Evolutionary conservation across 805 yeast genomes (phyloP), one percentile per base, ranked within the genome.

Genomic region (Ogataea nakhonphanomensis): DNA sequence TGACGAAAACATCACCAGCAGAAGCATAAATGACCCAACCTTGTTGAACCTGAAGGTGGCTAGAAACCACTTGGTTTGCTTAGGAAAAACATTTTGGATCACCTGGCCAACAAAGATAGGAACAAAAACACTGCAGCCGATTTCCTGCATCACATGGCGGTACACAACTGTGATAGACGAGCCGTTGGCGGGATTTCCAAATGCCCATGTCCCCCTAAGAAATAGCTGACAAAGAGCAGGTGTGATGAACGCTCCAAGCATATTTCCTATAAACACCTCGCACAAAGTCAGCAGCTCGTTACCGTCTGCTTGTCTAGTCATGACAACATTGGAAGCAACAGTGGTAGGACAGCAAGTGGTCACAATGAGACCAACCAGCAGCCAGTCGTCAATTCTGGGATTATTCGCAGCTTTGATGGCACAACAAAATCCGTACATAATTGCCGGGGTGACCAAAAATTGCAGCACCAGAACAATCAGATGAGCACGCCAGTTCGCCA

Each of bases 261-360:
- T 55, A 56, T 89, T 89, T 2, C 96, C 96, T 25, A 88, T 72
- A 43, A 88, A 78, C 8, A 89, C 96, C 59, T 87, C 95, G 58
- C 93, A 81, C 6, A 87, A 66, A 13, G 95, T 81, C 38, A 88
- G 64, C 12, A 55, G 45, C 49, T 78, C 90, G 61, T 88, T 86
- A 7, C 96, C 96, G 49, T 82, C 79, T 0, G 96, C 95, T 43
- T 75, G 75, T 38, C 79, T 73, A 5, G 96, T 89, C 96, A 89
- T 89, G 22, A 89, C 90, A 22, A 89, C 96, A 58, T 89, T 89
- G 2, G 96, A 87, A 0, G 90, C 78, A 13, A 89, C 95, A 0
- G 96, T 89, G 7, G 96, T 89, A 22, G 96, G 96, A 59, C 95
- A 85, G 9, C 91, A 76, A 23, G 86, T 85, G 2, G 95, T 84